These are phyloP conservation scores for Solanum sparsipilum DNA, from an alignment of 257 asterid species.

Conservation along the genomic window DNA sequence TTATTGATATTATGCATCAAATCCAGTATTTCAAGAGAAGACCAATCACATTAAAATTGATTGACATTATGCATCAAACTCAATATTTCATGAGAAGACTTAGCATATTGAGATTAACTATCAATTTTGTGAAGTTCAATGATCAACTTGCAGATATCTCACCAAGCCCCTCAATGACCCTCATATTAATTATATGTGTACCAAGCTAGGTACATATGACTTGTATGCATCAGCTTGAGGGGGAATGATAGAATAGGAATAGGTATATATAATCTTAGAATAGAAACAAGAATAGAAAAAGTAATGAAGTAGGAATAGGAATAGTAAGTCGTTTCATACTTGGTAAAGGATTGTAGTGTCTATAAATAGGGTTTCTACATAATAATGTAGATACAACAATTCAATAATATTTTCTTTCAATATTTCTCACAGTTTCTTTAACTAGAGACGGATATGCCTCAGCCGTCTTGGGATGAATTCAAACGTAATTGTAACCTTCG, in stretches of 20 bases:
- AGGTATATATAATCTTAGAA: not conserved
- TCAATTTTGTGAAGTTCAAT: not conserved
- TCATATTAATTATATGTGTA: not conserved
- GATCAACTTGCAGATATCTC: not conserved
- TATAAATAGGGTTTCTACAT: not conserved
- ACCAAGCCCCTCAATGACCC: not conserved
- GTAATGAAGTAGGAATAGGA: not conserved
- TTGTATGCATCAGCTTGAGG: not conserved
- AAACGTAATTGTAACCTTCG: not conserved
- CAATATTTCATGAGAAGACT: not conserved
- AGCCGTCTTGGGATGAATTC: not conserved
- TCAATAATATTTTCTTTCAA: not conserved
- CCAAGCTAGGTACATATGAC: not conserved
- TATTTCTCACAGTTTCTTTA: not conserved
- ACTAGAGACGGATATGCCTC: not conserved
- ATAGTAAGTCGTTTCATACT: not conserved
- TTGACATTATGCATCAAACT: not conserved
- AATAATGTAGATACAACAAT: not conserved
- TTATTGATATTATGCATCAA: not conserved
- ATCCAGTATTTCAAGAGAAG: not conserved
- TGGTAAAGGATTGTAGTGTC: not conserved
- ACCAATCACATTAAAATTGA: not conserved
- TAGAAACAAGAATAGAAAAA: not conserved
- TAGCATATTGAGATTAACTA: not conserved
- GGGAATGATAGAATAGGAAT: not conserved